These are phyloP conservation scores for Debaryomyces hansenii DNA, from an alignment of 805 yeast species.

Conservation along the genomic window DNA sequence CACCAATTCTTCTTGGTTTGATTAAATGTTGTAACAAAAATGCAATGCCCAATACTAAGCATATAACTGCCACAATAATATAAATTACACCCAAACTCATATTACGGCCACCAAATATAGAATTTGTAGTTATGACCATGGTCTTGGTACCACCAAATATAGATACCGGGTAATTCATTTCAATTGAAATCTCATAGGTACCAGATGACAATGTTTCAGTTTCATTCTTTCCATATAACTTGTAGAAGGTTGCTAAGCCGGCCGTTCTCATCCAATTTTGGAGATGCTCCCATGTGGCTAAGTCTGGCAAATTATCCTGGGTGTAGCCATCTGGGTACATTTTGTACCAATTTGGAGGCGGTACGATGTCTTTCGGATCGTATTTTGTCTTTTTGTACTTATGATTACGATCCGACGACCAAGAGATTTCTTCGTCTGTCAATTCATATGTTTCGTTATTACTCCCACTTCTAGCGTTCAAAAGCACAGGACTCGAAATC, in stretches of 20 bases:
- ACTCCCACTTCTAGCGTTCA: conserved; percentile 44
- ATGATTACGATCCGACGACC: conserved; percentile 70
- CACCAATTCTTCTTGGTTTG: conserved; percentile 83
- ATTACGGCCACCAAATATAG: conserved; percentile 86
- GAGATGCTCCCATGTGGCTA: conserved; percentile 75
- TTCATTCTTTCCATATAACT: conserved; percentile 75
- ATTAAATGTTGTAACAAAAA: conserved; percentile 81
- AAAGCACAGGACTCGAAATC: conserved; percentile 52
- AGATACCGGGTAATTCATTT: conserved; percentile 76
- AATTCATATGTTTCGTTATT: conserved; percentile 45
- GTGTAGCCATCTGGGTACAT: conserved; percentile 86
- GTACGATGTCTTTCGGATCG: conserved; percentile 68
- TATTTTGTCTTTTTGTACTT: conserved; percentile 75
- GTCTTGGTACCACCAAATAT: conserved; percentile 89
- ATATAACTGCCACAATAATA: conserved; percentile 77
- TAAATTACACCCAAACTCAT: conserved; percentile 82
- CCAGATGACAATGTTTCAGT: conserved; percentile 59
- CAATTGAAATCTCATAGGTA: conserved; percentile 66
- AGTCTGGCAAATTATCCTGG: conserved; percentile 73
- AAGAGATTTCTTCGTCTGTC: conserved; percentile 67
- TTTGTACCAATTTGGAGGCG: conserved; percentile 90
- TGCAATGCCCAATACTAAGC: conserved; percentile 67
- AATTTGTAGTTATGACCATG: conserved; percentile 75
- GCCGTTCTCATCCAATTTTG: conserved; percentile 99
- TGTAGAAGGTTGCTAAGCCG: conserved; percentile 85